phyloP scores from a whole-genome alignment of 2,329 filamentous ascomycete species.

The Ascochyta lentis region DNA sequence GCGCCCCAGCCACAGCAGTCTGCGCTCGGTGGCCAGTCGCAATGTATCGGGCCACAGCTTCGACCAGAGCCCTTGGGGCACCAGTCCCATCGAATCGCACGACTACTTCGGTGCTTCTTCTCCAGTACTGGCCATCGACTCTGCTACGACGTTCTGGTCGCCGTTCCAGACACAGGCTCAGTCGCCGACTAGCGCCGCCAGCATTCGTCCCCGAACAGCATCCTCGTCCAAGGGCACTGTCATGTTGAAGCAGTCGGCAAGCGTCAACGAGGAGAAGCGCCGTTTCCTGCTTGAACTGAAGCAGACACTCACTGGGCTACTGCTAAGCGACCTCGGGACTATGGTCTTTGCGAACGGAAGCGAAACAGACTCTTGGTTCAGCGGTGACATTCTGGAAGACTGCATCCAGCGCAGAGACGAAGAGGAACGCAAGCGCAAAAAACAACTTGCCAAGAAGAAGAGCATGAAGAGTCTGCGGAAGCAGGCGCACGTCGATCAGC shows the following conservation, averaged over 20 bases:
- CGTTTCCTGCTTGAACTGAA: slow-evolving; percentile 79
- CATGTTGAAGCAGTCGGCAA: slow-evolving; percentile 63
- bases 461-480: slow-evolving; percentile 69
- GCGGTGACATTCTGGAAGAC: slow-evolving; percentile 61
- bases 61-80: slow-evolving; percentile 70
- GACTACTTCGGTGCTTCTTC: slow-evolving; percentile 74
- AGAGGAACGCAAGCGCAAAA: slow-evolving; percentile 50
- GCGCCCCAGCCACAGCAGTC: slow-evolving; percentile 62
- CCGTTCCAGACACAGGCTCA: slow-evolving; percentile 75
- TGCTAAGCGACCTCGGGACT: slow-evolving; percentile 88
- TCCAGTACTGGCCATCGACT: slow-evolving; percentile 74
- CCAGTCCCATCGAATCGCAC: slow-evolving; percentile 71
- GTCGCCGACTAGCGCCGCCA: slow-evolving; percentile 68
- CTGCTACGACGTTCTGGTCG: slow-evolving; percentile 86
- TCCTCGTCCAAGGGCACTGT: slow-evolving; percentile 73
- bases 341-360: slow-evolving; percentile 87
- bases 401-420: slow-evolving; percentile 51
- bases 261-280: slow-evolving; percentile 71
- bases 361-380: slow-evolving; percentile 91
- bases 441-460: slow-evolving; percentile 47
- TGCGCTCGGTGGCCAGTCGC: slow-evolving; percentile 65
- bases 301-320: slow-evolving; percentile 79
- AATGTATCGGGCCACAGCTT: slow-evolving; percentile 74
- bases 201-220: slow-evolving; percentile 67
- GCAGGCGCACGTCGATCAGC: slow-evolving; percentile 41